A percentile compares a stretch with the other conserved stretches of the same genome.
phyloP scores from a whole-genome alignment of 768 basidiomycete genomes.

The Termitomyces titanicus region DNA sequence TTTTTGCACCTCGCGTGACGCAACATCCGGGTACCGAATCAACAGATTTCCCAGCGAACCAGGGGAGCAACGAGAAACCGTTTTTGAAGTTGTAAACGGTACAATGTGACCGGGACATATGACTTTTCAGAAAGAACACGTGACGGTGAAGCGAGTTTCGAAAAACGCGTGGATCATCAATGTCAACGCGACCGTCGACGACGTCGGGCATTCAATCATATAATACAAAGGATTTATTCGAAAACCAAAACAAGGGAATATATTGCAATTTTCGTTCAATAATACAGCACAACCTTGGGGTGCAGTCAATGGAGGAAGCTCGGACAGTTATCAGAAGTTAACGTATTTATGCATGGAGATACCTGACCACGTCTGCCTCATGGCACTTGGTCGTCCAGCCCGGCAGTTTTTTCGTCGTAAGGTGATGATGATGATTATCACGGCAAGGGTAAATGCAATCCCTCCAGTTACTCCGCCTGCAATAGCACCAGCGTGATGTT shows the following conservation, averaged over 20 bases:
- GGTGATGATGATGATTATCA: not conserved
- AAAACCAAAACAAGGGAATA: not conserved
- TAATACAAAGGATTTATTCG: too few species aligned
- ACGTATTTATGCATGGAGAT: not conserved
- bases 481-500: slow-evolving; percentile 5
- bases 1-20: not conserved
- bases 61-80: too few species aligned
- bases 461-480: slow-evolving; percentile 18
- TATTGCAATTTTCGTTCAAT: not conserved
- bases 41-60: not conserved
- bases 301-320: too few species aligned
- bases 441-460: not conserved
- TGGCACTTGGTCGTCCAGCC: not conserved
- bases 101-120: not conserved
- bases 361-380: slow-evolving; percentile 6
- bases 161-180: too few species aligned
- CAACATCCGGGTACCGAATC: not conserved
- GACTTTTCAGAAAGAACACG: not conserved
- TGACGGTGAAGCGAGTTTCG: not conserved
- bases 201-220: not conserved
- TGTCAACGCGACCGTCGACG: too few species aligned
- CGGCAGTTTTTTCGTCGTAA: not conserved
- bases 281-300: not conserved
- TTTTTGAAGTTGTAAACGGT: not conserved
- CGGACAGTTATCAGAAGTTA: not conserved